Percentiles rank a stretch among this genome's conserved stretches.
Conservation (phyloP, 441 rosid species). For the Populus tomentosa region DNA sequence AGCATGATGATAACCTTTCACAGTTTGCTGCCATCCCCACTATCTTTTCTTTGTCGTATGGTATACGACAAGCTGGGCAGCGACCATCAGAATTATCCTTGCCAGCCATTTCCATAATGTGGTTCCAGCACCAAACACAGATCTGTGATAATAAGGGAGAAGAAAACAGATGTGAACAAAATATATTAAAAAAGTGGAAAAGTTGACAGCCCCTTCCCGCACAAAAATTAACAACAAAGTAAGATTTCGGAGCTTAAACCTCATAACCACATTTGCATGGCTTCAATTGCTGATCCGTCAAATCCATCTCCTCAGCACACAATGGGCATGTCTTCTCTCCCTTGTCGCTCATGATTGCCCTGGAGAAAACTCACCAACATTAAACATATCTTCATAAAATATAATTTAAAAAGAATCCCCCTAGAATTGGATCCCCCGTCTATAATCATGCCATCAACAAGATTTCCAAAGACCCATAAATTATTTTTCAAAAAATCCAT, state of each 20-base stretch:
- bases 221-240: neutral
- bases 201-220: neutral
- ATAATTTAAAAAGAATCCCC: neutral
- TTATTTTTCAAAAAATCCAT: neutral
- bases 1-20: slow-evolving; percentile 30
- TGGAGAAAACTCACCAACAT: slow-evolving; percentile 3
- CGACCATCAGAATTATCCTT: slow-evolving; percentile 42
- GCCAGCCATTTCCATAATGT: slow-evolving; percentile 50
- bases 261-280: slow-evolving; percentile 96
- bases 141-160: slow-evolving; percentile 21
- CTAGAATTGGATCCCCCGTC: neutral
- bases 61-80: slow-evolving; percentile 45
- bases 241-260: slow-evolving; percentile 32
- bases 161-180: neutral
- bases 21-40: slow-evolving; percentile 40
- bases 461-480: neutral
- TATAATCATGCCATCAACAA: neutral
- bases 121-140: slow-evolving; percentile 61
- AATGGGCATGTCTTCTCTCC: slow-evolving; percentile 90
- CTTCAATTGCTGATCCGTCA: slow-evolving; percentile 91
- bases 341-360: slow-evolving; percentile 65
- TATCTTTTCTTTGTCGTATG: slow-evolving; percentile 49
- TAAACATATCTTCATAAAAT: neutral
- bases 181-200: neutral
- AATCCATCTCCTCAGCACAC: slow-evolving; percentile 92